Evolutionary conservation across 495 filamentous ascomycete species (phyloP).

Genomic region (Hyaloscypha bicolor): DNA sequence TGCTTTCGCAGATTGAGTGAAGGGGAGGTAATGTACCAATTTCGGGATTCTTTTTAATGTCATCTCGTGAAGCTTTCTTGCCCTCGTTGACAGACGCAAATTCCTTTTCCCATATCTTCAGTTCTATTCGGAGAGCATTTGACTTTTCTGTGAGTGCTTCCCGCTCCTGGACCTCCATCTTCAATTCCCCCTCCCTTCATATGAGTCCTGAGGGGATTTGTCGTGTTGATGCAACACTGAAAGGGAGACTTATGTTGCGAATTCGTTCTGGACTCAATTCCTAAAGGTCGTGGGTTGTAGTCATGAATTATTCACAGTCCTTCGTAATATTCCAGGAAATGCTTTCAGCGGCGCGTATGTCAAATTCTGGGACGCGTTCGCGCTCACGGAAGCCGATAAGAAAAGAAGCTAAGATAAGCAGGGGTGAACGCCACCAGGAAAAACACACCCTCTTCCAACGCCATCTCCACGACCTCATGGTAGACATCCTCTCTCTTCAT

Average conservation of each 20-base stretch:
- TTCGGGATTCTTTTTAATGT: slow-evolving; percentile 81
- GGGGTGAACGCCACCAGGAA: neutral
- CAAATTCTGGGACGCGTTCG: slow-evolving; percentile 1
- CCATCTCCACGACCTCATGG: neutral
- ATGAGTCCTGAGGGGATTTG: neutral
- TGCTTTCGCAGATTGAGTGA: neutral
- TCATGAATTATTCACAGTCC: neutral
- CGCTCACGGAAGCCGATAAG: neutral
- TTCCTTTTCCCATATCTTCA: slow-evolving; percentile 84
- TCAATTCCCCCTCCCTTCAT: slow-evolving; percentile 10
- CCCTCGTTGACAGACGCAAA: slow-evolving; percentile 72
- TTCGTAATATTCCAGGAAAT: neutral
- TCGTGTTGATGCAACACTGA: neutral
- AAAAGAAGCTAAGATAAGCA: neutral
- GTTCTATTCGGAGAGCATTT: slow-evolving; percentile 63
- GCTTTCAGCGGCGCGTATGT: neutral
- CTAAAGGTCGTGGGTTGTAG: neutral
- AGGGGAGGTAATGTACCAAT: slow-evolving; percentile 62
- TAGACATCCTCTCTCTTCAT: slow-evolving; percentile 13
- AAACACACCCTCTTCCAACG: neutral
- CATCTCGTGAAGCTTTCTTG: slow-evolving; percentile 75
- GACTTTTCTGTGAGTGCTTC: slow-evolving; percentile 44
- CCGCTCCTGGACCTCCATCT: slow-evolving; percentile 46
- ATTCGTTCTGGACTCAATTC: neutral
- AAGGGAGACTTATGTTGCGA: neutral